phyloP scores from a whole-genome alignment of 352 stramenopile genomes.

The Pythium vanterpoolii region DNA sequence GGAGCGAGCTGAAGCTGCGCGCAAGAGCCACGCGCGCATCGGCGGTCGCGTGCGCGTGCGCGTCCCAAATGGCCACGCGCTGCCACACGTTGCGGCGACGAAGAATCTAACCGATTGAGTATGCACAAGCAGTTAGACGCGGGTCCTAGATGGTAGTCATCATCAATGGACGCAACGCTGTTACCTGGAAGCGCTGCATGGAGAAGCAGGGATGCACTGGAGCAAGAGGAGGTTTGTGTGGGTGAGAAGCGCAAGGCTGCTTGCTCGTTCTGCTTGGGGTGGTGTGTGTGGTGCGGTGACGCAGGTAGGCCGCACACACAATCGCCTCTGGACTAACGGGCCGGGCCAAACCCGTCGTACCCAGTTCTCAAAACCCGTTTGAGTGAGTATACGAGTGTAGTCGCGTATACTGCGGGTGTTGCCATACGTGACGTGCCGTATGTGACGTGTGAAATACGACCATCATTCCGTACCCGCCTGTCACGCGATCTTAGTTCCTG shows the following conservation, averaged over 20 bases:
- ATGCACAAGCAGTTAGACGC: neutral
- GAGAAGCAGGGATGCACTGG: neutral
- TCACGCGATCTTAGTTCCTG: slow-evolving; percentile 4
- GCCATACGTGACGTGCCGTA: neutral
- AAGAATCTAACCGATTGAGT: slow-evolving; percentile 33
- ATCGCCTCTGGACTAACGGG: slow-evolving; percentile 6
- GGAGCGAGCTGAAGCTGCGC: slow-evolving; percentile 55
- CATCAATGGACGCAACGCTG: slow-evolving; percentile 5
- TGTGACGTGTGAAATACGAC: slow-evolving; percentile 8
- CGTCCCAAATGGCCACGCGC: slow-evolving; percentile 47
- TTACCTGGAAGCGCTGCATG: slow-evolving; percentile 75
- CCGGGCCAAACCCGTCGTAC: neutral
- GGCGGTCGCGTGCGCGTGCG: slow-evolving; percentile 24
- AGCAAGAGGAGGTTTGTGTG: slow-evolving; percentile 14
- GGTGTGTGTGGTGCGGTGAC: slow-evolving; percentile 18
- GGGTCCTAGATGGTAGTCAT: neutral
- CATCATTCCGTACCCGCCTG: slow-evolving; percentile 8
- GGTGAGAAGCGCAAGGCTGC: neutral
- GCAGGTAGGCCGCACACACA: slow-evolving; percentile 21
- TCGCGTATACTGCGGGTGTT: neutral
- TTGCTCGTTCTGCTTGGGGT: slow-evolving; percentile 22
- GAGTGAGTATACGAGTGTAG: neutral
- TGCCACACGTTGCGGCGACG: slow-evolving; percentile 60
- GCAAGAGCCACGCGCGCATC: slow-evolving; percentile 17
- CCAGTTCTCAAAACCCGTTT: neutral